Evolutionary conservation across 2,329 filamentous ascomycete species (phyloP).

Genomic region (Xylaria sp.): DNA sequence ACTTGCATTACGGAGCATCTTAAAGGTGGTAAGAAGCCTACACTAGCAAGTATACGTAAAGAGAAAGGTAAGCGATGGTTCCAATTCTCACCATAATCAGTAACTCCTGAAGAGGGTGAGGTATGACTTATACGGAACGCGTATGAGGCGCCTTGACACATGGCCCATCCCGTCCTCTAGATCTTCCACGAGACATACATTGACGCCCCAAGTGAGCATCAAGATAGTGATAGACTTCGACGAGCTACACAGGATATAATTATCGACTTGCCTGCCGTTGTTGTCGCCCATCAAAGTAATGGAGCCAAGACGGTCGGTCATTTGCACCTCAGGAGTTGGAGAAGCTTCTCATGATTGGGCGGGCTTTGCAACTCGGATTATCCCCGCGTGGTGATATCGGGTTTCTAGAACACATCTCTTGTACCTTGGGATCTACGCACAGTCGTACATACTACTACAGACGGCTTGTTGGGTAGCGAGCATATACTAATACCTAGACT

Average conservation of each 20-base stretch:
- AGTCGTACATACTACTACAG: background rate
- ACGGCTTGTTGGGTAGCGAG: constrained; percentile 13
- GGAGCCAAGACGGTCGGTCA: background rate
- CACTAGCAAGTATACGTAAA: constrained; percentile 10
- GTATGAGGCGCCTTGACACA: background rate
- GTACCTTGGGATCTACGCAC: background rate
- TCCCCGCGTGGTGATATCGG: constrained; percentile 6
- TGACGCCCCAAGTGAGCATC: background rate
- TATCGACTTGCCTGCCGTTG: background rate
- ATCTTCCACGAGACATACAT: background rate
- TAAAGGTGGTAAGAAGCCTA: constrained; percentile 16
- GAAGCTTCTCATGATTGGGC: constrained; percentile 22
- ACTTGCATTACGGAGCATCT: constrained; percentile 15
- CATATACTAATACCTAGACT: background rate
- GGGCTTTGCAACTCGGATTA: constrained; percentile 5
- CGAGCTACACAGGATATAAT: background rate
- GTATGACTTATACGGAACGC: background rate
- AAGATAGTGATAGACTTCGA: background rate
- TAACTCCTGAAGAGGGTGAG: constrained; percentile 5
- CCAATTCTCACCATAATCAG: background rate
- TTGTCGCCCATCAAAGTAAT: background rate
- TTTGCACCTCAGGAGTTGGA: constrained; percentile 2
- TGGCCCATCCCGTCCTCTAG: background rate
- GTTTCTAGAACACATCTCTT: background rate
- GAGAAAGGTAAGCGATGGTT: constrained; percentile 12